A percentile compares a stretch with the other conserved stretches of the same genome.
Conservation (phyloP, 139 green algal genomes). For the Chlamydomonas sphaeroides region DNA sequence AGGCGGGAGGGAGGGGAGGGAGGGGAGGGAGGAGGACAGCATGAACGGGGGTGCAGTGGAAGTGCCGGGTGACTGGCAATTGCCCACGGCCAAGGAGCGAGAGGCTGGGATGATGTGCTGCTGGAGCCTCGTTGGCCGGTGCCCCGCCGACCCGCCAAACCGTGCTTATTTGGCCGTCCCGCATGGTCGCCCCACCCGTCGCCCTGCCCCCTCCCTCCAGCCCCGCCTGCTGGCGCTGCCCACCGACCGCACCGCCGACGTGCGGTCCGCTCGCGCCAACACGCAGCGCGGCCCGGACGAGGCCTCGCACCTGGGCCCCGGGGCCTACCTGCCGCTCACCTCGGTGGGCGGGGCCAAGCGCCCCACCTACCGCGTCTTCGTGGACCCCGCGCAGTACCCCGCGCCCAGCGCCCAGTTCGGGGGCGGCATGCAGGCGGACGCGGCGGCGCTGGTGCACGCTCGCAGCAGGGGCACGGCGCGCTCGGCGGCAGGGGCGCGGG, state of each 20-base stretch:
- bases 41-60: not conserved
- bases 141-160: too few relatives aligned
- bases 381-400: constrained; percentile 1
- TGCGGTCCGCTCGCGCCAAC: not conserved
- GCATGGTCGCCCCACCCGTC: too few relatives aligned
- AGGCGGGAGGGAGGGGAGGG: not conserved
- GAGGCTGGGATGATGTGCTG: too few relatives aligned
- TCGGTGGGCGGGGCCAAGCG: not conserved
- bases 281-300: not conserved
- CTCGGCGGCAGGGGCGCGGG: not conserved
- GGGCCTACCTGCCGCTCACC: constrained; percentile 5
- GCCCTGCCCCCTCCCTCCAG: not conserved
- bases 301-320: constrained; percentile 17
- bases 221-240: constrained; percentile 14
- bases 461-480: not conserved
- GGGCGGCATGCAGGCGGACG: not conserved
- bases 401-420: constrained; percentile 10
- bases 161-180: too few relatives aligned
- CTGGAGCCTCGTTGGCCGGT: too few relatives aligned
- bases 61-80: too few relatives aligned
- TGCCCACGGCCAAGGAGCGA: too few relatives aligned
- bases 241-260: constrained; percentile 2
- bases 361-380: constrained; percentile 27
- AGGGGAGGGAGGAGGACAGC: not conserved
- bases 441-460: not conserved